Evolutionary conservation across 495 filamentous ascomycete genomes (phyloP).

Genomic region (Talaromyces thailandensis): DNA sequence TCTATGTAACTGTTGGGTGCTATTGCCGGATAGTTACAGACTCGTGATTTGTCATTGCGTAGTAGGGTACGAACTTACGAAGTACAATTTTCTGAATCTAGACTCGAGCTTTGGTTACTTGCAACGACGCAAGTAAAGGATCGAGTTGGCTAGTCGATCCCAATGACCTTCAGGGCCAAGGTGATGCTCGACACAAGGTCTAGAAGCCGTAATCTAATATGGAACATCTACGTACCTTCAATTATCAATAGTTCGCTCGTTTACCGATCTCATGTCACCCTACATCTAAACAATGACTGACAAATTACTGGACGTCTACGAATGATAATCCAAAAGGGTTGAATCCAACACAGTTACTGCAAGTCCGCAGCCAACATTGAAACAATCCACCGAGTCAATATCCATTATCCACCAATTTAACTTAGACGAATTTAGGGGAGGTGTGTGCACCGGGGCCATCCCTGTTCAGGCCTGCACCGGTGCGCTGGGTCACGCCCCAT

Average conservation of each 20-base stretch:
- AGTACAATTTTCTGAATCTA: neutral
- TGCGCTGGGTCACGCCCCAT: neutral
- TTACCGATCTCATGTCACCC: neutral
- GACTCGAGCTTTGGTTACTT: neutral
- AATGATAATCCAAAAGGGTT: neutral
- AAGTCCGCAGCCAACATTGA: neutral
- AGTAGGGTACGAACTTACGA: too few relatives aligned
- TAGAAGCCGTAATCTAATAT: neutral
- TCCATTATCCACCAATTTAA: neutral
- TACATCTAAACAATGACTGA: neutral
- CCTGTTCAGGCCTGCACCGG: neutral
- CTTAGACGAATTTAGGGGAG: neutral
- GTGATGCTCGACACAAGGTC: neutral
- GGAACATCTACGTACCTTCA: neutral
- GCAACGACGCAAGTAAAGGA: neutral
- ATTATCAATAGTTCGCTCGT: neutral
- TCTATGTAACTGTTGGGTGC: neutral
- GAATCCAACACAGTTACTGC: neutral
- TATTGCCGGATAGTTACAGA: neutral
- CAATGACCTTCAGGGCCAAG: neutral
- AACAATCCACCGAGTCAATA: neutral
- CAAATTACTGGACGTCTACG: too few relatives aligned
- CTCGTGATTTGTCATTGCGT: neutral
- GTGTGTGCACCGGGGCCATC: neutral
- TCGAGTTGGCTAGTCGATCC: neutral